Base-by-base conservation (phyloP, 2,329 filamentous ascomycete species). In the Fusarium tricinctum region DNA sequence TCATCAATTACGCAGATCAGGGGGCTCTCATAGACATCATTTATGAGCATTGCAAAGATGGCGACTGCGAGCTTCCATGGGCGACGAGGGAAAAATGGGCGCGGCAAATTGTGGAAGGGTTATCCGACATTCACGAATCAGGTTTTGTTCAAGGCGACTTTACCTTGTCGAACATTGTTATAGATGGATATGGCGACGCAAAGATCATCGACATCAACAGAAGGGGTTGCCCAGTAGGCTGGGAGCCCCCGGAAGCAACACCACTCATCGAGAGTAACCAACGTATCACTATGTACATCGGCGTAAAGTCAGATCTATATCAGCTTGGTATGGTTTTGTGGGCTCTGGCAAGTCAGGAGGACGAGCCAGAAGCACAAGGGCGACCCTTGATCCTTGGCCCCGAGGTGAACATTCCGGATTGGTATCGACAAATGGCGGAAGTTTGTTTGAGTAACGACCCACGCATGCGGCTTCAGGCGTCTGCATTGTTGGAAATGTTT, bases 141-240 rank as follows among this genome's bases (percentile, higher is more conserved):
- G 96, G 96, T 6, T 98, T 97, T 77, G 96, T 99, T 13, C 96
- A 99, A 76, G 96, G 96, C 23, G 96, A 99, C 76, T 97, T 99
- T 70, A 99, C 96, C 0, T 84, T 99, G 28, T 97, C 94, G 7
- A 99, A 99, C 76, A 97, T 99, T 69, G 96, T 99, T 64, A 91
- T 99, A 74, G 93, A 98, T 77, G 85, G 86, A 14, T 81, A 91
- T 43, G 90, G 94, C 75, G 87, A 97, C 75, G 96, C 95, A 10
- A 95, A 97, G 74, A 98, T 99, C 70, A 99, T 99, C 75, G 96
- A 99, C 79, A 97, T 99, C 81, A 99, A 99, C 81, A 88, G 96
- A 56, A 87, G 96, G 73, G 96, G 96, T n/a, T 99, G 96, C 74
- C 96, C 96, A 0, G 92, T 98, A 6, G 95, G 95, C 23, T 99